Evolutionary conservation across 2,329 filamentous ascomycete genomes (phyloP).

Genomic region (Huntiella bhutanensis): DNA sequence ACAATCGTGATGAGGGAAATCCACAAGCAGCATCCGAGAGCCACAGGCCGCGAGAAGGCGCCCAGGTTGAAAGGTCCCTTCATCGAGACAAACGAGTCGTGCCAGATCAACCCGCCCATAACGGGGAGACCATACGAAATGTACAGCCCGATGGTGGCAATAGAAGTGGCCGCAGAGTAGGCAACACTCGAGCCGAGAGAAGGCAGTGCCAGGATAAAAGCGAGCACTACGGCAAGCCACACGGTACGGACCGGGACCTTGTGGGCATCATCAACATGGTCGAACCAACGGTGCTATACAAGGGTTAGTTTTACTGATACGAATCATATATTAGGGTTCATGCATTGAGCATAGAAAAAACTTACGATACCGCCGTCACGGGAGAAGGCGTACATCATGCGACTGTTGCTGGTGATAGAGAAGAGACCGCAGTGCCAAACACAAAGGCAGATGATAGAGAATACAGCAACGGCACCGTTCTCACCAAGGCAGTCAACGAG

Average conservation of each 20-base stretch:
- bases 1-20: slow-evolving; percentile 35
- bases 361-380: slow-evolving; percentile 33
- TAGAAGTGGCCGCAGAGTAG: slow-evolving; percentile 38
- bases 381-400: slow-evolving; percentile 42
- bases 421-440: slow-evolving; percentile 44
- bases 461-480: slow-evolving; percentile 34
- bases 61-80: slow-evolving; percentile 38
- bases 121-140: slow-evolving; percentile 40
- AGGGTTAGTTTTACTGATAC: background rate
- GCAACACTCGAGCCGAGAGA: slow-evolving; percentile 35
- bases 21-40: slow-evolving; percentile 29
- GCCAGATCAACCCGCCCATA: slow-evolving; percentile 33
- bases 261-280: slow-evolving; percentile 31
- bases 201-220: slow-evolving; percentile 36
- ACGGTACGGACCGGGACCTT: slow-evolving; percentile 31
- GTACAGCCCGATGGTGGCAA: slow-evolving; percentile 39
- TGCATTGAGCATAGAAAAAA: background rate
- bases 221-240: slow-evolving; percentile 33
- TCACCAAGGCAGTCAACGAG: slow-evolving; percentile 37
- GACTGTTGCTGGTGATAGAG: slow-evolving; percentile 34
- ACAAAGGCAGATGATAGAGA: slow-evolving; percentile 36
- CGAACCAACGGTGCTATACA: slow-evolving; percentile 28
- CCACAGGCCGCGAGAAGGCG: slow-evolving; percentile 26
- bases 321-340: background rate
- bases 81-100: slow-evolving; percentile 25